Evolutionary conservation across 2,329 filamentous ascomycete species (phyloP).

Genomic region (Delphinella strobiligena): DNA sequence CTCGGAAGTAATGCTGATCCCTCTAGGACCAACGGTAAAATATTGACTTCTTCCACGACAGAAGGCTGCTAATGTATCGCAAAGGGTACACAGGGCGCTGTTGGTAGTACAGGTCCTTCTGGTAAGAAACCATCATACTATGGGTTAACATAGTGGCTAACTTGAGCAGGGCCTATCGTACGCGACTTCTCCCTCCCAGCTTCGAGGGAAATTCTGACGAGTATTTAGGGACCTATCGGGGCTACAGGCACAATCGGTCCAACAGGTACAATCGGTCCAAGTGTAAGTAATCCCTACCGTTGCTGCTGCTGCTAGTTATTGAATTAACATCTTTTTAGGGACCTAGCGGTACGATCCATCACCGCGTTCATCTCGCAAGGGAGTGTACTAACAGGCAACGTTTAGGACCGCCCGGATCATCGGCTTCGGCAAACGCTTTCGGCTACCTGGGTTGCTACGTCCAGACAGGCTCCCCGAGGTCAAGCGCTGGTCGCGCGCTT

Average conservation of each 20-base stretch:
- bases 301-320: no score
- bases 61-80: neutral
- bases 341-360: no score
- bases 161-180: neutral
- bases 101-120: slow-evolving; percentile 2
- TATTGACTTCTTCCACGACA: neutral
- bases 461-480: slow-evolving; percentile 13
- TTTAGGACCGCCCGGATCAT: slow-evolving; percentile 6
- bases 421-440: slow-evolving; percentile 10
- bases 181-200: neutral
- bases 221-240: neutral
- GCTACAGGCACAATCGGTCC: slow-evolving; percentile 9
- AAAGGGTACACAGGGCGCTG: slow-evolving; percentile 1
- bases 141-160: neutral
- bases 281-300: neutral
- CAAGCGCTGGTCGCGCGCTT: slow-evolving; percentile 15
- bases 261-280: slow-evolving; percentile 6
- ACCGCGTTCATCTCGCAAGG: no score
- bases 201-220: neutral
- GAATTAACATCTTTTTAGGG: no score
- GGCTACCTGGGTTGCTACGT: slow-evolving; percentile 20
- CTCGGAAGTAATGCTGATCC: neutral
- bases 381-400: neutral
- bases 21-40: neutral
- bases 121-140: slow-evolving; percentile 1